Evolutionary conservation across 2,329 filamentous ascomycete genomes (phyloP), one percentile per base, ranked within the genome.

Genomic region (Lithohypha guttulata): DNA sequence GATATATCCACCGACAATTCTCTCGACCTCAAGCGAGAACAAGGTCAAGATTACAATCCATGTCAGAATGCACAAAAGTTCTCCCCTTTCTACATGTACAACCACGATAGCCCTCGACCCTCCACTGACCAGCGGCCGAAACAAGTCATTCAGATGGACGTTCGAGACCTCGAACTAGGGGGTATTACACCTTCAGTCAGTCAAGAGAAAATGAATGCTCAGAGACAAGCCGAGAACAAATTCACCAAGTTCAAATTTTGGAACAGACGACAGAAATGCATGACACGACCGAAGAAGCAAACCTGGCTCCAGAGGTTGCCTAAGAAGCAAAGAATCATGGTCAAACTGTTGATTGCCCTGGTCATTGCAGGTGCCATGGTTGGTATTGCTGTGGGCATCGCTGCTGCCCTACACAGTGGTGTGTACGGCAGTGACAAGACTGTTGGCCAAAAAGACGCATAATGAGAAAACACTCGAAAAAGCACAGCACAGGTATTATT

Each of bases 21-120:
- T 3, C 8, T 11, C 7, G 18, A 11, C 22, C 26, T 21, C 8
- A 10, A 30, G 18, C n/a, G 18, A 7, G 10, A 95, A 10, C 4
- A 39, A 11, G 18, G 22, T 21, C 26, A 6, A 47, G 59, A 64
- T 4, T 64, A 58, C 49, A 58, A 64, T 44, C 61, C 61, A 2
- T 55, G 49, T 9, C 43, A 54, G 34, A 59, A 56, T 26, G 60
- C 61, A 41, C 63, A 63, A 42, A 59, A 61, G 10, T 59, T 48
- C 41, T 65, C 62, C 1, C 61, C 63, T 2, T 66, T 66, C 50
- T 66, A 66, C 47, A 63, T 65, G 45, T 55, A 55, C 45, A 56
- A 55, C 18, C 61, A 65, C 51, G 58, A 58, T 18, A 54, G 49
- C 15, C 54, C 56, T 15, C 51, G 52, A 33, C 48, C 52, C 4